A percentile compares a stretch with the other conserved stretches of the same genome.
phyloP scores from a whole-genome alignment of 2,329 filamentous ascomycete genomes.

The Colletotrichum shisoi region DNA sequence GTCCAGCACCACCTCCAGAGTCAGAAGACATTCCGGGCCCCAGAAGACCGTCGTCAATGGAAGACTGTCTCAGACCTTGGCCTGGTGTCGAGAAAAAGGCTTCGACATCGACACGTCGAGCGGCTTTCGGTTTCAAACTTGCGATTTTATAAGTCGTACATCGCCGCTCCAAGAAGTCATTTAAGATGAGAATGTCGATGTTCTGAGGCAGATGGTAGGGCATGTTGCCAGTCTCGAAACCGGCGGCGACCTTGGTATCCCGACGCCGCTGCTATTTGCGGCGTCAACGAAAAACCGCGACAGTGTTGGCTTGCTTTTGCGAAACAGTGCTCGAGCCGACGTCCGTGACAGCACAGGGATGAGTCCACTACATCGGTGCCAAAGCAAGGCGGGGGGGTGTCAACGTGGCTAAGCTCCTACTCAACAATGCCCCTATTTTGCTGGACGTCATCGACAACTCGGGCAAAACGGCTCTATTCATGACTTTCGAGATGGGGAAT shows the following conservation, averaged over 20 bases:
- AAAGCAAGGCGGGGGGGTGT: slow-evolving; percentile 42
- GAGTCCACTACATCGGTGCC: slow-evolving; percentile 45
- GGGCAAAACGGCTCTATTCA: slow-evolving; percentile 45
- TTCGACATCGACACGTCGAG: slow-evolving; percentile 42
- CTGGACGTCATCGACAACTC: slow-evolving; percentile 42
- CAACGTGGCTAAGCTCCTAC: slow-evolving; percentile 43
- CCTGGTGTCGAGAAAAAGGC: slow-evolving; percentile 45
- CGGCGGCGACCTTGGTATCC: slow-evolving; percentile 38
- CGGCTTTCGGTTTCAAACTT: slow-evolving; percentile 43
- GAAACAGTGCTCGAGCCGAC: slow-evolving; percentile 41
- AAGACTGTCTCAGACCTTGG: slow-evolving; percentile 39
- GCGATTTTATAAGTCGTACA: slow-evolving; percentile 39
- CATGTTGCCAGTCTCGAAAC: slow-evolving; percentile 42
- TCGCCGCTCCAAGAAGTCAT: slow-evolving; percentile 44
- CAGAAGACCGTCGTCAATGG: slow-evolving; percentile 27
- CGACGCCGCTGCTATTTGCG: slow-evolving; percentile 46
- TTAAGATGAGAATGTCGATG: slow-evolving; percentile 42
- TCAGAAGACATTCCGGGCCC: neutral
- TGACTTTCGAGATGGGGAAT: slow-evolving; percentile 46
- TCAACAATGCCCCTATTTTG: slow-evolving; percentile 39
- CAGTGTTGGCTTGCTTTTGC: slow-evolving; percentile 44
- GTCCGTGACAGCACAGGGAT: slow-evolving; percentile 43
- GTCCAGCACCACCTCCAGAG: slow-evolving; percentile 16
- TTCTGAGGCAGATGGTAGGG: slow-evolving; percentile 43
- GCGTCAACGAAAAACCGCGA: slow-evolving; percentile 45